Base-by-base conservation (phyloP, 148 eudicot genomes). In the Linanthus parryae region DNA sequence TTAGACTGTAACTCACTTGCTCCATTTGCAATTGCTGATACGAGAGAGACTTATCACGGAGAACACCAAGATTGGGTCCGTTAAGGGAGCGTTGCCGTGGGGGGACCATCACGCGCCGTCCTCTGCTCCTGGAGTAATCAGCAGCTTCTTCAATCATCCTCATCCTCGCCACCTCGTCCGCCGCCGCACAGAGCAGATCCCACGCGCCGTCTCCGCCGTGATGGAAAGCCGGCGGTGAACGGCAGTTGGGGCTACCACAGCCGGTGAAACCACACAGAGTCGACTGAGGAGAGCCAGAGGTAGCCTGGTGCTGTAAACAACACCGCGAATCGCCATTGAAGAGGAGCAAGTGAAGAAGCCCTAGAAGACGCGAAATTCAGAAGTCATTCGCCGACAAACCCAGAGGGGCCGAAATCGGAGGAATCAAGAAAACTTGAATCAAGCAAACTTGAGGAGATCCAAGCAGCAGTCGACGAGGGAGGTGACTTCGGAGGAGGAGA, bases 361-460 rank as follows among this genome's bases (percentile, higher is more conserved):
- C n/a, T n/a, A n/a, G n/a, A n/a, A n/a, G n/a, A n/a, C n/a, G n/a
- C n/a, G n/a, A n/a, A n/a, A n/a, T n/a, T n/a, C n/a, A n/a, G n/a
- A n/a, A n/a, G n/a, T n/a, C n/a, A n/a, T n/a, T n/a, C n/a, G n/a
- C n/a, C n/a, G n/a, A n/a, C n/a, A n/a, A n/a, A n/a, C n/a, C n/a
- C n/a, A n/a, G n/a, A n/a, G n/a, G n/a, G n/a, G n/a, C n/a, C n/a
- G n/a, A n/a, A n/a, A n/a, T n/a, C n/a, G n/a, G n/a, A n/a, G n/a
- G n/a, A n/a, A n/a, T n/a, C n/a, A n/a, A n/a, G n/a, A n/a, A n/a
- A n/a, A n/a, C n/a, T n/a, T n/a, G n/a, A n/a, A n/a, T n/a, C n/a
- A n/a, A n/a, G n/a, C n/a, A n/a, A n/a, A n/a, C 18, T 73, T 81
- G n/a, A 84, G 62, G 64, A 88, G 97, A 88, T 88, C 97, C 51